phyloP scores from a whole-genome alignment of 495 filamentous ascomycete genomes.

The Pseudotulostoma volvatum region DNA sequence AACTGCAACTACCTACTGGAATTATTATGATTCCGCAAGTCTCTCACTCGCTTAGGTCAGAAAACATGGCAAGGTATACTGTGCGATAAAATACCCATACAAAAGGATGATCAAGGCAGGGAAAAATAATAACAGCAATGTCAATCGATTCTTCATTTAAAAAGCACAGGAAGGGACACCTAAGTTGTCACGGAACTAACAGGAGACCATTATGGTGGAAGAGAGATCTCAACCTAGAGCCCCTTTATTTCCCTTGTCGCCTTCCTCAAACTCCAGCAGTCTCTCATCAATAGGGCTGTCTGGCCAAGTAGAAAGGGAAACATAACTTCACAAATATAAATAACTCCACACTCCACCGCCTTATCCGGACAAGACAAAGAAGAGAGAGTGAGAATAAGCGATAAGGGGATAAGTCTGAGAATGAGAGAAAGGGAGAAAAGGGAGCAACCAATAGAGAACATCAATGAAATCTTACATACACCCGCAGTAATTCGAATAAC shows the following conservation, averaged over 20 bases:
- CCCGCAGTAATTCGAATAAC: constrained; percentile 6
- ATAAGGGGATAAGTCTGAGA: constrained; percentile 1
- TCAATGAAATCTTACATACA: not conserved
- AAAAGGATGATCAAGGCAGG: too few species aligned
- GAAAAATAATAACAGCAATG: too few species aligned
- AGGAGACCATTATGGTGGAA: too few species aligned
- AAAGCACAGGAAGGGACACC: too few species aligned
- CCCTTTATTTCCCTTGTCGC: not conserved
- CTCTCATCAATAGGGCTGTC: constrained; percentile 16
- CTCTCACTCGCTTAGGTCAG: too few species aligned
- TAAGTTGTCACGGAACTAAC: too few species aligned
- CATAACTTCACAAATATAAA: constrained; percentile 8
- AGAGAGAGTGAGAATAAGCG: constrained; percentile 6
- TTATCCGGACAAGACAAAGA: constrained; percentile 12
- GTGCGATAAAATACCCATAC: too few species aligned
- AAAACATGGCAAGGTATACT: too few species aligned
- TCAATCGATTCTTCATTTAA: too few species aligned
- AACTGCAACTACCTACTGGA: too few species aligned
- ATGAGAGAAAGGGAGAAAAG: not conserved
- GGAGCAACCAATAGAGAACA: not conserved
- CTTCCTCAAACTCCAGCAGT: constrained; percentile 7
- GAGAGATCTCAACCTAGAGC: constrained; percentile 1
- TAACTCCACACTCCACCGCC: constrained; percentile 16
- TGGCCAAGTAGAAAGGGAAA: constrained; percentile 14
- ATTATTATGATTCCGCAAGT: too few species aligned